Base-by-base conservation (phyloP, 2,329 filamentous ascomycete genomes). In the Alternaria sp. region DNA sequence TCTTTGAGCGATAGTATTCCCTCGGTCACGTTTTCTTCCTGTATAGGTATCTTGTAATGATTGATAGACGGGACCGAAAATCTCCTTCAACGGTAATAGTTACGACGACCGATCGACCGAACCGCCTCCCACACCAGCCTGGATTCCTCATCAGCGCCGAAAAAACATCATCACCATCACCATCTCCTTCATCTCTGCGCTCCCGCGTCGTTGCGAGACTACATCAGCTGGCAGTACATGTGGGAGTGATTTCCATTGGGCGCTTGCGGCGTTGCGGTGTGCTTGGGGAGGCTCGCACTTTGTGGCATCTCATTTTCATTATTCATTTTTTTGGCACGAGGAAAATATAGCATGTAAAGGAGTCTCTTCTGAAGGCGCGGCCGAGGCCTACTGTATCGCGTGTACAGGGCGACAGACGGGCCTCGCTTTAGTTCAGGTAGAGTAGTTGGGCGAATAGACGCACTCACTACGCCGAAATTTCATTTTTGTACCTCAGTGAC, bases 31-130 rank as follows among this genome's bases (percentile, higher is more conserved):
- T 73, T 74, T 70, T 68, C 66, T 74, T 69, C 66, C 71, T 78
- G 75, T 78, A 78, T 75, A 77, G 75, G 73, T 76, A 78, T 68
- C 70, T 78, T 78, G 74, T 78, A 78, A 78, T 78, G 75, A 77
- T 75, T 72, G 66, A 77, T 77, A 77, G 75, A 77, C 70, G 74
- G 73, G 70, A 72, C 69, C 68, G 67, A 75, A 76, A 76, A 75
- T 72, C 66, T 74, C 67, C 57, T 75, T 71, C 69, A 62, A 64
- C 59, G 68, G 73, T 75, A 74, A 75, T 75, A 70, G 64, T 73
- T 73, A 70, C 67, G 69, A 73, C 69, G 65, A 75, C 65, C 67
- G 60, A 62, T 54, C 64, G 58, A 63, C 53, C 49, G 65, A 68
- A 68, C 58, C 63, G 61, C 68, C 59, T 66, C 63, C 63, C 61